These are phyloP conservation scores for Hysterangium stoloniferum DNA, from an alignment of 768 basidiomycete genomes.

Conservation along the genomic window DNA sequence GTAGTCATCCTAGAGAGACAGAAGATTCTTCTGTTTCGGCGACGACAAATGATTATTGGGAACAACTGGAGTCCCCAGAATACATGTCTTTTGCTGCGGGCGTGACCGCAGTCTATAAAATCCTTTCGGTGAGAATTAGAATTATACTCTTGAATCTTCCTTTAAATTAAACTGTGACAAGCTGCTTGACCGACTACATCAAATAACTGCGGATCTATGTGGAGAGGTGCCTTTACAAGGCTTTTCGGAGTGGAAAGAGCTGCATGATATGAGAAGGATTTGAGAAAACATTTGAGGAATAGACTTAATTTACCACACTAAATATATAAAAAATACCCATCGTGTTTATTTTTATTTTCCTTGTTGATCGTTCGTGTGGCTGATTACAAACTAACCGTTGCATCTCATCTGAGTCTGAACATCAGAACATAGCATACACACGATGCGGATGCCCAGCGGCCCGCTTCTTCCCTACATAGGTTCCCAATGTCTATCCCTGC, in stretches of 20 bases:
- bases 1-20: slow-evolving; percentile 11
- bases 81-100: slow-evolving; percentile 35
- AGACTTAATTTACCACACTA: too few relatives aligned
- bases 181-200: slow-evolving; percentile 32
- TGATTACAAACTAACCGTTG: too few relatives aligned
- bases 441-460: too few relatives aligned
- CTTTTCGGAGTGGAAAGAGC: slow-evolving; percentile 30
- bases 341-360: too few relatives aligned
- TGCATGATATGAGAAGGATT: neutral
- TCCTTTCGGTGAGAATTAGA: slow-evolving; percentile 23
- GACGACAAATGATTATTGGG: slow-evolving; percentile 9
- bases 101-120: slow-evolving; percentile 31
- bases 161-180: slow-evolving; percentile 9
- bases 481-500: too few relatives aligned
- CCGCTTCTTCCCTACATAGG: too few relatives aligned
- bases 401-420: too few relatives aligned
- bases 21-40: slow-evolving; percentile 5
- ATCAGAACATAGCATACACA: too few relatives aligned
- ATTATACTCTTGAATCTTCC: neutral
- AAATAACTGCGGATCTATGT: slow-evolving; percentile 29
- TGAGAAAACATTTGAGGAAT: neutral
- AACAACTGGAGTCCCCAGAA: slow-evolving; percentile 20
- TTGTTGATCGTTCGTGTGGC: too few relatives aligned
- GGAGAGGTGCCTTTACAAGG: slow-evolving; percentile 35
- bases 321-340: too few relatives aligned